Evolutionary conservation across 805 yeast species (phyloP), one percentile per base, ranked within the genome.

Genomic region (Schizosaccharomyces cryophilus): DNA sequence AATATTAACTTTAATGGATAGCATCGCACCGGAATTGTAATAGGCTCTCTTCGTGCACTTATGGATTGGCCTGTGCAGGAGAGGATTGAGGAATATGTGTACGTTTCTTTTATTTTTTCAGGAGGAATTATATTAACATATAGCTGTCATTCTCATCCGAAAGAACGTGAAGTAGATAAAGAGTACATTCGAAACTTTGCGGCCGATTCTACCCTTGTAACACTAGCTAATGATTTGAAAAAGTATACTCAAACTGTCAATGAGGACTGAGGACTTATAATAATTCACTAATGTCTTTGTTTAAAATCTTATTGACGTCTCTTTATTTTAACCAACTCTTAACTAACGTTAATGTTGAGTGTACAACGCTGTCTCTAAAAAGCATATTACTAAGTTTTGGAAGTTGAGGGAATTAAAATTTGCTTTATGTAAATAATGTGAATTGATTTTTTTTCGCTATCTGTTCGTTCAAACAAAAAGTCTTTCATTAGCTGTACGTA

Each of bases 1-100:
- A 45, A 17, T 7, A 15, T 11, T 11, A 24, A n/a, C 26, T 45
- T 9, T 45, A 11, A 45, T 9, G 51, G 7, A 15, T 45, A 90
- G 70, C 98, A 93, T 70, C 77, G 98, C 66, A 93, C 98, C 0
- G 98, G 98, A 0, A 93, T 97, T 70, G 75, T 93, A 17, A 89
- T 93, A 38, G 98, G 98, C 2, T 90, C 96, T 68, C 76, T 93
- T 42, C 74, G 98, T 63, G 76, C 93, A 66, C 72, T 89, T 61
- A 97, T 90, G 69, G 81, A 83, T 63, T 93, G 98, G 98, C 83
- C 95, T 1, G 72, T 88, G 64, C 84, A 95, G 1, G 85, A 90
- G 81, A 21, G 56, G 2, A 17, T 51, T 5, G 35, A 51, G 5
- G 56, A 51, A 29, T 51, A 51, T 13, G 26, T 45, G 51, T 45